phyloP scores from a whole-genome alignment of 2,329 filamentous ascomycete species.

The Sarocladium kiliense region DNA sequence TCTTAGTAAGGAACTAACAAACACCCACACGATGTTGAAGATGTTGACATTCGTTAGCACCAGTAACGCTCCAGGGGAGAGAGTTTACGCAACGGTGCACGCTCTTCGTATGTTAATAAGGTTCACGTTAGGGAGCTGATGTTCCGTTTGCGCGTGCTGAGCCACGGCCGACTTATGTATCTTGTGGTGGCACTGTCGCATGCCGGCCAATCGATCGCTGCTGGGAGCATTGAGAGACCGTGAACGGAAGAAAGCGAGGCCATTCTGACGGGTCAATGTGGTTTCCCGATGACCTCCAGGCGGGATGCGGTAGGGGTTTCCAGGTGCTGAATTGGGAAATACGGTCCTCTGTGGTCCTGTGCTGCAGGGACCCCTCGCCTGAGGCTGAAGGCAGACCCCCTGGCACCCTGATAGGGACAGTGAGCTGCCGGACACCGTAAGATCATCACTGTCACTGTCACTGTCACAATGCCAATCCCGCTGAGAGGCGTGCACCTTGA shows the following conservation, averaged over 20 bases:
- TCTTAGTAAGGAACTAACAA: no score
- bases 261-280: no score
- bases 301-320: no score
- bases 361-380: neutral
- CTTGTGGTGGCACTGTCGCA: no score
- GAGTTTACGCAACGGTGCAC: no score
- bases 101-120: no score
- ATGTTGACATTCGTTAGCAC: neutral
- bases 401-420: neutral
- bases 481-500: no score
- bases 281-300: no score
- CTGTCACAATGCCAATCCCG: neutral
- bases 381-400: neutral
- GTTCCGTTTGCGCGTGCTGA: neutral
- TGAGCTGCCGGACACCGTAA: neutral
- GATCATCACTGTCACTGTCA: neutral
- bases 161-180: neutral
- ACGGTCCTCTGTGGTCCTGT: neutral
- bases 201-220: no score
- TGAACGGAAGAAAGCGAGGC: no score
- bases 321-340: neutral
- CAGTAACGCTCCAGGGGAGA: neutral
- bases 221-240: no score
- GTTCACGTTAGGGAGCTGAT: neutral
- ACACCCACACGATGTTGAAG: neutral